Percentiles rank a stretch among this genome's conserved stretches.
phyloP scores from a whole-genome alignment of 2,329 filamentous ascomycete genomes.

The Paecilomyces dactylethromorphus region DNA sequence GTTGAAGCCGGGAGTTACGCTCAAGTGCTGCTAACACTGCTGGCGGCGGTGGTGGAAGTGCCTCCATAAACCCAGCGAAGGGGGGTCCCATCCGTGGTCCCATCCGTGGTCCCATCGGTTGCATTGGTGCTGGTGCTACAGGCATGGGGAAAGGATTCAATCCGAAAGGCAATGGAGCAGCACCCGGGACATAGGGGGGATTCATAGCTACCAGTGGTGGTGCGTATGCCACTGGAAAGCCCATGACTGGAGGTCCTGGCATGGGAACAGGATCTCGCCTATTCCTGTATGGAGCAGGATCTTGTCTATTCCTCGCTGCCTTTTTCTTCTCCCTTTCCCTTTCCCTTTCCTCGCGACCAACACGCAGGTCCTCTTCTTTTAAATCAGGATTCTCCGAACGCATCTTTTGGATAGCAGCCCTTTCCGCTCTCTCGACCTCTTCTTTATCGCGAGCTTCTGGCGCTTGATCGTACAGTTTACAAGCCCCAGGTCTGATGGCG shows the following conservation, averaged over 20 bases:
- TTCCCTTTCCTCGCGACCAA: constrained; percentile 3
- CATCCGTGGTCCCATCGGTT: too few species aligned
- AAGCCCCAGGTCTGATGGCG: constrained; percentile 41
- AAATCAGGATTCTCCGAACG: constrained; percentile 17
- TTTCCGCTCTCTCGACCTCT: constrained; percentile 23
- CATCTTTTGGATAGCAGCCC: constrained; percentile 19
- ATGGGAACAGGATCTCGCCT: not conserved
- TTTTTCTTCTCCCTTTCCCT: not conserved
- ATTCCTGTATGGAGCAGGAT: not conserved
- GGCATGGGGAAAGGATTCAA: not conserved
- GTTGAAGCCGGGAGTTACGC: too few species aligned
- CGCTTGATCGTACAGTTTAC: constrained; percentile 11
- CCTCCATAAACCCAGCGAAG: not conserved
- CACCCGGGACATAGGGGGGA: not conserved
- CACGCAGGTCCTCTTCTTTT: constrained; percentile 12
- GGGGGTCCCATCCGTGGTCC: not conserved
- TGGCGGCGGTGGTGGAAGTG: not conserved
- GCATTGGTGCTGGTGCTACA: not conserved
- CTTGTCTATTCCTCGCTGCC: not conserved
- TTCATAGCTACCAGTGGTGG: not conserved
- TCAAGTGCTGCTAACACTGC: not conserved
- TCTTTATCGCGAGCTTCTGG: constrained; percentile 9
- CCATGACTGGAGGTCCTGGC: constrained; percentile 1
- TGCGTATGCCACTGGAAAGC: not conserved
- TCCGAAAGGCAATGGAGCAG: not conserved